Evolutionary conservation across 2,329 filamentous ascomycete species (phyloP), one percentile per base, ranked within the genome.

Genomic region (Calonectria multiphialidica): DNA sequence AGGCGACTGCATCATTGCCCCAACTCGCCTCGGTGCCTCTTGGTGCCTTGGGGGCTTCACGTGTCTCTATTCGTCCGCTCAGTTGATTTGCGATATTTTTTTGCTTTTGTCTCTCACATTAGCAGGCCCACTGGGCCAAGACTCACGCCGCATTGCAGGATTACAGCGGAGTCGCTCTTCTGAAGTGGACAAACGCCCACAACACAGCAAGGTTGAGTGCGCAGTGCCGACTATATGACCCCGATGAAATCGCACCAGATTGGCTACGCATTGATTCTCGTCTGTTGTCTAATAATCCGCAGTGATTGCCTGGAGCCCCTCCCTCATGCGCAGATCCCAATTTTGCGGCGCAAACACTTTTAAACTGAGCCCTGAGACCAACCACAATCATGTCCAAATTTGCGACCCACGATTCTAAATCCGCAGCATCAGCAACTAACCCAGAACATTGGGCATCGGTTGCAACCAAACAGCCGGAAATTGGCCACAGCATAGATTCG

Each of bases 1-100:
- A 70, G 68, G 68, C 68, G 55, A 62, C 68, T 61, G 55, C 16
- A 66, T 66, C 44, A 71, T 64, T 64, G 47, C 50, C 44, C n/a
- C 53, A n/a, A 18, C 53, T 18, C 57, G 68, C 68, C 68, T 71
- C 62, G 68, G 59, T 71, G 68, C 68, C 68, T 71, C 68, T 71
- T 66, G 68, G 59, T 71, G 68, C 68, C 68, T 71, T 71, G 68
- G 57, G 12, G 40, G 28, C 45, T 55, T 53, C 45, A 37, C 33
- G 25, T 40, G 25, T 57, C 23, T 25, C 33, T 59, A 65, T 57
- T 49, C 68, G 61, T 50, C 44, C 50, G 9, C 21, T 35, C 44
- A 42, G 40, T 40, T 25, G 15, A 55, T 12, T 30, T 30, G 35
- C 40, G 53, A 42, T 53, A 37, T 63, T 67, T 67, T 25, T 15